Percentiles rank a stretch among this genome's conserved stretches.
phyloP scores from a whole-genome alignment of 2,329 filamentous ascomycete genomes.

The Curvularia sp. region DNA sequence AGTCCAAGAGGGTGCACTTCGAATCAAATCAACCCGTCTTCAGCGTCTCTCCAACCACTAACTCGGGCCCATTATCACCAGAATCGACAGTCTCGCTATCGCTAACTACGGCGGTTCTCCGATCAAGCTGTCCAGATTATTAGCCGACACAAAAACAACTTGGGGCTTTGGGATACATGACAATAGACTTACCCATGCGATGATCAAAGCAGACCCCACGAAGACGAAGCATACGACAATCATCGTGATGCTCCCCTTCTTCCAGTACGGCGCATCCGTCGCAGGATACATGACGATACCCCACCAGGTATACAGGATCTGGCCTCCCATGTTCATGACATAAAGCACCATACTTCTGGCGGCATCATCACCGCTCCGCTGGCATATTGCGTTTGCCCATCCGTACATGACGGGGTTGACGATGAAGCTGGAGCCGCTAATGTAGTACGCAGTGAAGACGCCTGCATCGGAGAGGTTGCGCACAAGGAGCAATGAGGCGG shows the following conservation, averaged over 20 bases:
- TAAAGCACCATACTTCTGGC: slow-evolving; percentile 50
- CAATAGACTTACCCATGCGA: slow-evolving; percentile 27
- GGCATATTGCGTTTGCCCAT: slow-evolving; percentile 51
- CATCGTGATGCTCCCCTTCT: slow-evolving; percentile 49
- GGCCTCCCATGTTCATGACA: slow-evolving; percentile 49
- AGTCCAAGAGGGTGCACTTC: not conserved
- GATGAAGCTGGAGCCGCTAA: slow-evolving; percentile 49
- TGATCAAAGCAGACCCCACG: slow-evolving; percentile 17
- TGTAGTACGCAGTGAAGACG: slow-evolving; percentile 49
- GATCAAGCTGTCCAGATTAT: slow-evolving; percentile 7
- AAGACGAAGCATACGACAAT: slow-evolving; percentile 35
- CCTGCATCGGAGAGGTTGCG: slow-evolving; percentile 41
- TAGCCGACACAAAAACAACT: not conserved
- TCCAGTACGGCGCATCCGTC: slow-evolving; percentile 54
- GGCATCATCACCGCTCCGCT: slow-evolving; percentile 52
- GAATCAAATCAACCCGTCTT: not conserved
- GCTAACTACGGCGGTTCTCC: slow-evolving; percentile 1
- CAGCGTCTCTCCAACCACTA: not conserved
- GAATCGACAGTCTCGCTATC: not conserved
- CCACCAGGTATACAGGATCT: slow-evolving; percentile 55
- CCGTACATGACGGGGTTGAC: slow-evolving; percentile 51
- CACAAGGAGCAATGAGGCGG: slow-evolving; percentile 42
- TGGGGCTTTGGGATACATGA: too few species aligned
- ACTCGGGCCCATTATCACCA: not conserved
- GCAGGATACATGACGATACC: slow-evolving; percentile 55